A percentile compares a stretch with the other conserved stretches of the same genome.
Conservation (phyloP, 805 yeast genomes). For the Ogataea pini region DNA sequence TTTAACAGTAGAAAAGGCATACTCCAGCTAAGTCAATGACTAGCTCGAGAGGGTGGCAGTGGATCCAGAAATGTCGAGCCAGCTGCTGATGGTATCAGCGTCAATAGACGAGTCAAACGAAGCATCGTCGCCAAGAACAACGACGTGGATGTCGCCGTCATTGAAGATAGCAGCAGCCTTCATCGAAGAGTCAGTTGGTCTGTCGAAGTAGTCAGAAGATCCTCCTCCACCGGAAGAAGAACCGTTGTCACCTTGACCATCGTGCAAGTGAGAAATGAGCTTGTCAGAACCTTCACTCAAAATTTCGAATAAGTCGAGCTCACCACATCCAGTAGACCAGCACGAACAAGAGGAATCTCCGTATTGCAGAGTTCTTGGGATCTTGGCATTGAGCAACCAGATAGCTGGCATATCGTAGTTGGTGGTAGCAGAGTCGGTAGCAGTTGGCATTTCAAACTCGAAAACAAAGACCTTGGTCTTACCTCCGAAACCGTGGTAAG, state of each 20-base stretch:
- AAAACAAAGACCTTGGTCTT: constrained; percentile 80
- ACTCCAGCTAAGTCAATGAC: not conserved
- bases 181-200: constrained; percentile 77
- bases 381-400: constrained; percentile 93
- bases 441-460: constrained; percentile 90
- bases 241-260: constrained; percentile 70
- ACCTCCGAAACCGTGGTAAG: constrained; percentile 94
- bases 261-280: constrained; percentile 80
- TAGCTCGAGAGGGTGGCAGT: constrained; percentile 32
- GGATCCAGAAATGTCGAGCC: constrained; percentile 59
- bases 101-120: constrained; percentile 56
- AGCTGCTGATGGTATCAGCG: constrained; percentile 54
- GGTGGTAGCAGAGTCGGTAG: constrained; percentile 44
- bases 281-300: constrained; percentile 73
- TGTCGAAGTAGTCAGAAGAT: constrained; percentile 81
- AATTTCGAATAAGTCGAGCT: constrained; percentile 91
- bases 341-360: constrained; percentile 86
- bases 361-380: constrained; percentile 95
- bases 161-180: constrained; percentile 90
- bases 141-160: constrained; percentile 56
- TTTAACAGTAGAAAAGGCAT: constrained; percentile 3
- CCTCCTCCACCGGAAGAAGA: constrained; percentile 67
- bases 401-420: constrained; percentile 98
- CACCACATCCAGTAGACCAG: constrained; percentile 98
- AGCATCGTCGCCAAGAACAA: constrained; percentile 53